phyloP scores from a whole-genome alignment of 805 yeast species.

The Isabelozyma pseudorhagii region DNA sequence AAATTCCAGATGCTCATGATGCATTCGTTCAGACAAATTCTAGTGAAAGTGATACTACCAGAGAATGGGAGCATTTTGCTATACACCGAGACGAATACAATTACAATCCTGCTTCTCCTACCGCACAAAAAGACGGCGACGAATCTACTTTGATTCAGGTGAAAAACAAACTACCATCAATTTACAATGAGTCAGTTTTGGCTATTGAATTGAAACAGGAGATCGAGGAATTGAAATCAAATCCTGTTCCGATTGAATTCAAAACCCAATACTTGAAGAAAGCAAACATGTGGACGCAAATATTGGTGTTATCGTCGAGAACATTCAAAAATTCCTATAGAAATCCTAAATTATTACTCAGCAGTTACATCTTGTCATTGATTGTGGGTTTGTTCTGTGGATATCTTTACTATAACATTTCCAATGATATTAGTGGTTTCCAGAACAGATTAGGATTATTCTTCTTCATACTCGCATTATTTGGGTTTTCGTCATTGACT shows the following conservation, averaged over 20 bases:
- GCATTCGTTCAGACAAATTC: slow-evolving; percentile 20
- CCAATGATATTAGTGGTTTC: slow-evolving; percentile 91
- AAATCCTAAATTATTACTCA: slow-evolving; percentile 82
- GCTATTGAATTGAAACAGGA: slow-evolving; percentile 39
- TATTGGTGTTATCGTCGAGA: slow-evolving; percentile 73
- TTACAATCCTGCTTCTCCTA: slow-evolving; percentile 16
- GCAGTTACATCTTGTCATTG: slow-evolving; percentile 77
- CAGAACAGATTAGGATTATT: slow-evolving; percentile 93
- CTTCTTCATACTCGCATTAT: slow-evolving; percentile 84
- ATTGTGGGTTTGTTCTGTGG: slow-evolving; percentile 84
- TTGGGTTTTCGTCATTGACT: slow-evolving; percentile 92
- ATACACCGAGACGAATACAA: slow-evolving; percentile 71
- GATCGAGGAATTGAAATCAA: slow-evolving; percentile 24
- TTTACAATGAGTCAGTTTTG: slow-evolving; percentile 37
- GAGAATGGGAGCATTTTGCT: slow-evolving; percentile 87
- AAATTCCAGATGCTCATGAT: slow-evolving; percentile 24
- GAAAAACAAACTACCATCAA: slow-evolving; percentile 27
- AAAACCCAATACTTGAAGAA: slow-evolving; percentile 34
- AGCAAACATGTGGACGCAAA: slow-evolving; percentile 64
- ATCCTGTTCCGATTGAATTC: slow-evolving; percentile 23
- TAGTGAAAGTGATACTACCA: slow-evolving; percentile 54
- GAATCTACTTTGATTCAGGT: slow-evolving; percentile 20
- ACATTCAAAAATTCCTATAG: slow-evolving; percentile 91
- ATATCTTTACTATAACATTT: slow-evolving; percentile 73
- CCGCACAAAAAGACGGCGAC: slow-evolving; percentile 10